phyloP scores from a whole-genome alignment of 2,329 filamentous ascomycete genomes.

The Fusarium sp. region DNA sequence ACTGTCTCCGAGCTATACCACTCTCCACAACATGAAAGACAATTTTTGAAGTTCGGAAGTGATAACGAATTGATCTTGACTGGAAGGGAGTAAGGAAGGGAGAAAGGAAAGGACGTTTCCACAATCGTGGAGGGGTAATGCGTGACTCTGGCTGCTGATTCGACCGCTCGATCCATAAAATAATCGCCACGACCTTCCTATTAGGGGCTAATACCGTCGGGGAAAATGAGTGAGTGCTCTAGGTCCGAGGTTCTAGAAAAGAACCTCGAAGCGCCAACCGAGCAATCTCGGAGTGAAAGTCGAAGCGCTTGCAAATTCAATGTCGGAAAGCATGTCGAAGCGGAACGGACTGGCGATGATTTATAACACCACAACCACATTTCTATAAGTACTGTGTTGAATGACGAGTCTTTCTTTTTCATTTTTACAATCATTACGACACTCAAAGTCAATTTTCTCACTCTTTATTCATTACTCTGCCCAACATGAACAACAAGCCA shows the following conservation, averaged over 20 bases:
- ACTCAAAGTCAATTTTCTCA: rapidly evolving
- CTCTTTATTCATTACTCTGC: too few species aligned
- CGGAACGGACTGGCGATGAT: too few species aligned
- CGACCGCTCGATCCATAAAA: too few species aligned
- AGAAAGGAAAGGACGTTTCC: too few species aligned
- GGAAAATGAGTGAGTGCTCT: neutral
- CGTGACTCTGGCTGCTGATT: neutral
- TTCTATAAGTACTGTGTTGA: neutral
- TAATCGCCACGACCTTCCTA: neutral
- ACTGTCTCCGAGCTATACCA: too few species aligned
- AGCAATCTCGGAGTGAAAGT: neutral
- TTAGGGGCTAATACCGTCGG: neutral
- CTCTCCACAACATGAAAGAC: too few species aligned
- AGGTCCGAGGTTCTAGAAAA: too few species aligned
- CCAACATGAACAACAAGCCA: neutral
- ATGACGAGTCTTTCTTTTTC: rapidly evolving
- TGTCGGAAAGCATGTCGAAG: neutral
- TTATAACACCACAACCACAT: neutral
- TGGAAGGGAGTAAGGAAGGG: neutral
- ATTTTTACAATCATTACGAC: rapidly evolving
- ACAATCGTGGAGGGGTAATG: too few species aligned
- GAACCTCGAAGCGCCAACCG: neutral
- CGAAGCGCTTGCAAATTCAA: neutral
- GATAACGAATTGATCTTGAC: neutral
- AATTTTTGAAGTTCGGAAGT: neutral